Conservation (phyloP, 345 rosid species). For the Aegle marmelos region DNA sequence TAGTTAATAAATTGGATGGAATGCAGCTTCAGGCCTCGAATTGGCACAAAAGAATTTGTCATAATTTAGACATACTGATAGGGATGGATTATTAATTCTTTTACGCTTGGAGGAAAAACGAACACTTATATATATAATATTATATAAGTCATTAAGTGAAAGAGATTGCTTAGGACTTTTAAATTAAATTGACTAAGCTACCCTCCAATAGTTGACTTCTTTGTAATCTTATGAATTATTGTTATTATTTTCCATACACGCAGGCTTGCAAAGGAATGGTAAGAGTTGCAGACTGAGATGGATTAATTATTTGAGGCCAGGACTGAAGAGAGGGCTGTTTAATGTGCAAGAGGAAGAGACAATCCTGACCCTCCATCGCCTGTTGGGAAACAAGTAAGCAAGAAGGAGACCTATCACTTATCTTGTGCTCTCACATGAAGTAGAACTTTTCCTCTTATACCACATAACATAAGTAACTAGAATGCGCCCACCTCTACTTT, state of each 20-base stretch:
- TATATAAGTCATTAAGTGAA: not conserved
- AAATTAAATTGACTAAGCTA: slow-evolving; percentile 12
- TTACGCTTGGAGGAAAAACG: not conserved
- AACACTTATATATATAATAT: not conserved
- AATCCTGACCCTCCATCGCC: slow-evolving; percentile 59
- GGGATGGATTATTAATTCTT: not conserved
- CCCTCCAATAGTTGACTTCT: slow-evolving; percentile 3
- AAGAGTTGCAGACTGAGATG: slow-evolving; percentile 95
- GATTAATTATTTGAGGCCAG: slow-evolving; percentile 92
- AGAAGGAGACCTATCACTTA: not conserved
- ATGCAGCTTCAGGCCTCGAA: not conserved
- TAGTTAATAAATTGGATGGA: not conserved
- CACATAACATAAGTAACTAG: too few species aligned
- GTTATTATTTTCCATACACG: not conserved
- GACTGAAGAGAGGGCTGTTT: slow-evolving; percentile 69
- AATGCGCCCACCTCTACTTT: not conserved
- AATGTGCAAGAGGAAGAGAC: slow-evolving; percentile 62
- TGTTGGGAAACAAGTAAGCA: slow-evolving; percentile 87
- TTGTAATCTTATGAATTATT: not conserved
- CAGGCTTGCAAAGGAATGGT: slow-evolving; percentile 89
- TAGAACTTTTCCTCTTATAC: not conserved
- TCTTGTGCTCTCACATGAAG: not conserved
- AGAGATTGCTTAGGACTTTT: slow-evolving; percentile 6
- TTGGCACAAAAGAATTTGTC: not conserved
- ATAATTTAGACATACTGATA: not conserved